Evolutionary conservation across 768 basidiomycete species (phyloP).

Genomic region (Lentinus tigrinus): DNA sequence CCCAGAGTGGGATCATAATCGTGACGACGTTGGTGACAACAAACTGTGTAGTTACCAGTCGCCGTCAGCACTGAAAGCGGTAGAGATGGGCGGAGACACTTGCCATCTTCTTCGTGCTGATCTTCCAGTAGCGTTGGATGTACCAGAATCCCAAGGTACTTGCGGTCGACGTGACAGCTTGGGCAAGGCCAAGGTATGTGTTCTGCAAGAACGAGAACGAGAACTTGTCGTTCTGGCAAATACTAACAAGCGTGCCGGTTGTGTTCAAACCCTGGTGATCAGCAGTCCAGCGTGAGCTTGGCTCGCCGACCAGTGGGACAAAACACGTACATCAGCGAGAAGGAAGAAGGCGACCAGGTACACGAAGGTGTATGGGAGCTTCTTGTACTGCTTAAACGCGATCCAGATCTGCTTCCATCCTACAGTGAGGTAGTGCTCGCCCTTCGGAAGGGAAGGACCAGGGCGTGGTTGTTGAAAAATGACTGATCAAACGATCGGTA

Average conservation of each 20-base stretch:
- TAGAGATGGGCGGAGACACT: conserved; percentile 2
- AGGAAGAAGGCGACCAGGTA: conserved; percentile 78
- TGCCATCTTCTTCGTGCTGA: conserved; percentile 81
- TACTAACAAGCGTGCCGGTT: conserved; percentile 69
- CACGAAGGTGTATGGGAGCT: conserved; percentile 78
- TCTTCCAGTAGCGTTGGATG: conserved; percentile 75
- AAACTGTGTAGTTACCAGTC: conserved; percentile 44
- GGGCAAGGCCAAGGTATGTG: conserved; percentile 74
- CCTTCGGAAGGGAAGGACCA: conserved; percentile 75
- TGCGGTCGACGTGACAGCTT: conserved; percentile 69
- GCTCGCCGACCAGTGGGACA: background rate
- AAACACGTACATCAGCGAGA: conserved; percentile 64
- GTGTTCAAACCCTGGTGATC: conserved; percentile 69
- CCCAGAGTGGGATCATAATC: conserved; percentile 80
- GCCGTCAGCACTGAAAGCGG: background rate
- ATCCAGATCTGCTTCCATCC: conserved; percentile 91
- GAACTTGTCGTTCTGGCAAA: conserved; percentile 82
- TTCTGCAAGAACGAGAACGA: conserved; percentile 78
- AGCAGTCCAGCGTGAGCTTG: background rate
- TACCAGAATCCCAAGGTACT: conserved; percentile 83
- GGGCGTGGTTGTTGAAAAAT: conserved; percentile 84
- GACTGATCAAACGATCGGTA: conserved; percentile 40
- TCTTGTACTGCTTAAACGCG: conserved; percentile 71
- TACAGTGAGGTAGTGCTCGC: conserved; percentile 73
- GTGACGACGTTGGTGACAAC: conserved; percentile 74